Percentiles rank a stretch among this genome's conserved stretches.
Conservation (phyloP, 495 filamentous ascomycete species). For the Xylaria scruposa region DNA sequence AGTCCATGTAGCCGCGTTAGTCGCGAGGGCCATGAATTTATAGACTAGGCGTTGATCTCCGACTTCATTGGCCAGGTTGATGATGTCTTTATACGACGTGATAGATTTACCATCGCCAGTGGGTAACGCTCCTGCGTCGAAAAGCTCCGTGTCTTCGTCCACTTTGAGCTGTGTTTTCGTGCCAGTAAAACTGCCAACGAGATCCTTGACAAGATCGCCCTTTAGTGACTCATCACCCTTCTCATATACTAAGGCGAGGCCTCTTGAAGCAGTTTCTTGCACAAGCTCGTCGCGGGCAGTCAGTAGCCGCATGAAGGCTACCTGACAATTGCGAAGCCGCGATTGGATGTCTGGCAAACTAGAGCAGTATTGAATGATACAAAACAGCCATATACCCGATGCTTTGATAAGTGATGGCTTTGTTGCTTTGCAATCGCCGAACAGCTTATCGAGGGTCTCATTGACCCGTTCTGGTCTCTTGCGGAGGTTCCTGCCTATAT, state of each 20-base stretch:
- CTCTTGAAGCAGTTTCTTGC: conserved; percentile 92
- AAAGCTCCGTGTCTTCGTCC: conserved; percentile 86
- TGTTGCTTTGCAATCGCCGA: conserved; percentile 75
- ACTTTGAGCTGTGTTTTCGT: conserved; percentile 76
- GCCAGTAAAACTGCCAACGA: conserved; percentile 87
- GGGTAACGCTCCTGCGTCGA: conserved; percentile 90
- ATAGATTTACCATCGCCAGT: conserved; percentile 89
- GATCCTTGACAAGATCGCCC: conserved; percentile 81
- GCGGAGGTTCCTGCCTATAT: conserved; percentile 37
- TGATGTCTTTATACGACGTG: conserved; percentile 94
- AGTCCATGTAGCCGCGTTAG: conserved; percentile 94
- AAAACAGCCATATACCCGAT: conserved; percentile 90
- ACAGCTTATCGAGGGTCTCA: conserved; percentile 67
- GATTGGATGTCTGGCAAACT: conserved; percentile 72
- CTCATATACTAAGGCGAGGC: conserved; percentile 88
- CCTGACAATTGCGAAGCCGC: conserved; percentile 78
- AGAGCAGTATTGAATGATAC: conserved; percentile 89
- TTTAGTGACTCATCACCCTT: conserved; percentile 82
- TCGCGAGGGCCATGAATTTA: conserved; percentile 94
- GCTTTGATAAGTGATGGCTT: conserved; percentile 90
- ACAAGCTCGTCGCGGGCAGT: conserved; percentile 89
- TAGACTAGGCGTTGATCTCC: conserved; percentile 95
- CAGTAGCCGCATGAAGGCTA: conserved; percentile 85
- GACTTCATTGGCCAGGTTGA: conserved; percentile 89
- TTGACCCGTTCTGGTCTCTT: conserved; percentile 58